Conservation (phyloP, 2,329 filamentous ascomycete genomes). For the Bimuria novae-zelandiae region DNA sequence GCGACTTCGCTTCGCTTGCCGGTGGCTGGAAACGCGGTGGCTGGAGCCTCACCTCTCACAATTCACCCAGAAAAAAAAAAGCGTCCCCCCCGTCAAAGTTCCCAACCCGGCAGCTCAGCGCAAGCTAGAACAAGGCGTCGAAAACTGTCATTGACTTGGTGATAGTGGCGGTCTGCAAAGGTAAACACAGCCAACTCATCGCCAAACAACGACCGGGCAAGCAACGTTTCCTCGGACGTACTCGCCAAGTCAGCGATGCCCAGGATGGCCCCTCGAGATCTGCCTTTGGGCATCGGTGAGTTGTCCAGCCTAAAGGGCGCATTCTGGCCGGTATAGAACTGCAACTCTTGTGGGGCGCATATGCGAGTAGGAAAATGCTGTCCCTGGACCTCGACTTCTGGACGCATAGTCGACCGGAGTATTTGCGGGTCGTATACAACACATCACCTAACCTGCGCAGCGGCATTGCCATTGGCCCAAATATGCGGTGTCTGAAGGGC, state of each 20-base stretch:
- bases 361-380: background rate
- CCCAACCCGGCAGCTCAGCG: too few species aligned
- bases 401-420: background rate
- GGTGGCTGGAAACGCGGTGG: background rate
- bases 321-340: background rate
- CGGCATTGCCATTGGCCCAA: too few species aligned
- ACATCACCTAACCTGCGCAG: background rate
- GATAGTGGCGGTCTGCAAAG: background rate
- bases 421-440: background rate
- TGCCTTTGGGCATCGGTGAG: background rate
- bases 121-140: background rate
- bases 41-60: background rate
- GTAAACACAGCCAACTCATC: background rate
- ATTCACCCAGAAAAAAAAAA: too few species aligned
- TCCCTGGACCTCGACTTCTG: too few species aligned
- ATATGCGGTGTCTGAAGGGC: background rate
- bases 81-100: too few species aligned
- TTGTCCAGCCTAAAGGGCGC: background rate
- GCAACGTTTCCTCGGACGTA: too few species aligned
- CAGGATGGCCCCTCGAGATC: background rate
- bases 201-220: background rate
- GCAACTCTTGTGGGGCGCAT: background rate
- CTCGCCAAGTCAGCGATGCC: background rate
- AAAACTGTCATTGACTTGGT: background rate
- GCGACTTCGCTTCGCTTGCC: background rate